Conservation (phyloP, 2,329 filamentous ascomycete species). For the Fusarium bactridioides region DNA sequence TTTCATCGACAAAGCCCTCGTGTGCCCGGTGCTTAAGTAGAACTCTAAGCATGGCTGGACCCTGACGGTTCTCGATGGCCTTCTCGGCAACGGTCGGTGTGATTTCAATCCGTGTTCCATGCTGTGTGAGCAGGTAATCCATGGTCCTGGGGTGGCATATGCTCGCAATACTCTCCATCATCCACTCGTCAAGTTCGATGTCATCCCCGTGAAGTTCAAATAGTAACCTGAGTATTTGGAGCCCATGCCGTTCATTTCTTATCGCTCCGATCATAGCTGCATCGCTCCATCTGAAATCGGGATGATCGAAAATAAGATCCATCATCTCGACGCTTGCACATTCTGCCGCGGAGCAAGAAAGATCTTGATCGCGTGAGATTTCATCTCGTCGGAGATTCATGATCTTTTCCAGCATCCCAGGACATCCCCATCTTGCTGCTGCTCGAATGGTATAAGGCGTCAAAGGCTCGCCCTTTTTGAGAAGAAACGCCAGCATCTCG, state of each 20-base stretch:
- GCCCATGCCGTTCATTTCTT: slow-evolving; percentile 13
- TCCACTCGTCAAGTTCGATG: slow-evolving; percentile 19
- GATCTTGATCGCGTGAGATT: slow-evolving; percentile 21
- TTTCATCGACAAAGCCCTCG: slow-evolving; percentile 13
- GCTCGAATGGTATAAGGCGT: slow-evolving; percentile 18
- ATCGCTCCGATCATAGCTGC: slow-evolving; percentile 18
- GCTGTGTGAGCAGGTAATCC: slow-evolving; percentile 16
- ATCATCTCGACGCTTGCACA: slow-evolving; percentile 14
- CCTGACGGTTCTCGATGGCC: slow-evolving; percentile 22
- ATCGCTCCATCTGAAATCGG: slow-evolving; percentile 14
- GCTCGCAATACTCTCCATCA: slow-evolving; percentile 22
- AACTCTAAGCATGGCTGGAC: slow-evolving; percentile 20
- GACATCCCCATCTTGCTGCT: slow-evolving; percentile 15
- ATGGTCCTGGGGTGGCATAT: slow-evolving; percentile 14
- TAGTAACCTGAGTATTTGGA: slow-evolving; percentile 3
- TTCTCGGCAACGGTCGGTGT: slow-evolving; percentile 12
- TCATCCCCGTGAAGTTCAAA: slow-evolving; percentile 5
- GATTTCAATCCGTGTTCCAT: slow-evolving; percentile 10
- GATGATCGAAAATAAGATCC: slow-evolving; percentile 10
- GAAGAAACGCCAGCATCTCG: slow-evolving; percentile 24
- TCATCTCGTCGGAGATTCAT: slow-evolving; percentile 15
- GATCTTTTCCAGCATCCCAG: slow-evolving; percentile 18
- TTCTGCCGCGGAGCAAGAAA: slow-evolving; percentile 17
- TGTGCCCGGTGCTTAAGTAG: slow-evolving; percentile 18
- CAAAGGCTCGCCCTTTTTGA: slow-evolving; percentile 12